Evolutionary conservation across 192 early-diverging fungal genomes (phyloP), one percentile per base, ranked within the genome.

Genomic region (Phlyctochytrium bullatum): DNA sequence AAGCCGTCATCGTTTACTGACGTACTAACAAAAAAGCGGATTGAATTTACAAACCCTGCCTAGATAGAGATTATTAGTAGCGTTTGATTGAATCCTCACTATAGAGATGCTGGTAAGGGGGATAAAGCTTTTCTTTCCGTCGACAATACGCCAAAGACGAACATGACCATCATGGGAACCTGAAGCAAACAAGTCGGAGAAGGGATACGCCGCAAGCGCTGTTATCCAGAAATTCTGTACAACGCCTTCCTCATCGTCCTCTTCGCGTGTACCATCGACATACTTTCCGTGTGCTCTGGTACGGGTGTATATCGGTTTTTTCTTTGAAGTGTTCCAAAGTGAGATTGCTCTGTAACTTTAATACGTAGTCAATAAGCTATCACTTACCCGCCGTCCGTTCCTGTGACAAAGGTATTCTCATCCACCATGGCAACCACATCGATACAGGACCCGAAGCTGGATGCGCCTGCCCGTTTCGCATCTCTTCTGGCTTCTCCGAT

Each of bases 401-500:
- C 97, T 16, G 85, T 94, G 25, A 99, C 78, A 83, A 92, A 99
- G 36, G 85, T 83, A 53, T 93, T 89, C 72, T 99, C 97, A 73
- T 97, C 94, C 47, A 99, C 77, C 88, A 96, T 87, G 24, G 90
- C 90, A 25, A 98, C 81, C 30, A 82, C 88, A 74, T 99, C 97
- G 47, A 96, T 61, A 10, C 84, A 86, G 3, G 89, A 88, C 58
- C 78, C 80, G 29, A 67, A 66, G 29, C 36, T 23, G 1, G 36
- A 65, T 0, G 34, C 64, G n/a, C 65, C 59, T 34, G 78, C 73
- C n/a, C 66, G 69, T 34, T 75, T 66, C 36, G 75, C 72, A 23
- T 65, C 58, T 31, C 67, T 73, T 50, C 75, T 80, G 16, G 61
- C 65, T 51, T 78, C 52, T 3, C 28, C 52, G 20, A 71, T 52